Conservation (phyloP, 108 stramenopile species). For the Cyclotella cryptica region DNA sequence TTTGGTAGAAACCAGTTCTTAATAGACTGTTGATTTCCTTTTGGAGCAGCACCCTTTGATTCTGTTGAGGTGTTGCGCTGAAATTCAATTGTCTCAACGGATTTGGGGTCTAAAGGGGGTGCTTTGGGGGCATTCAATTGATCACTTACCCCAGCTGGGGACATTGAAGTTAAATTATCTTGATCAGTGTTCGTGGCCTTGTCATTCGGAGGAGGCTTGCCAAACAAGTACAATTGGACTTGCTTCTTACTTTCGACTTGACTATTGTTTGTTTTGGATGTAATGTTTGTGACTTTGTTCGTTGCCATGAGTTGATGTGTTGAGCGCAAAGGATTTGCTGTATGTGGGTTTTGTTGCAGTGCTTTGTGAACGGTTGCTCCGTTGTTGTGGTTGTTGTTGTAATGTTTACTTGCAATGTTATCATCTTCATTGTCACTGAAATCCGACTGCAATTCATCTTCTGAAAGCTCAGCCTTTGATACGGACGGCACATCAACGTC, state of each 20-base stretch:
- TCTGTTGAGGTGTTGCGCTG: constrained; percentile 16
- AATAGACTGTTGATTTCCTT: constrained; percentile 41
- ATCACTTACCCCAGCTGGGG: background rate
- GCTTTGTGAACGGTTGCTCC: no score
- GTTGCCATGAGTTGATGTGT: constrained; percentile 5
- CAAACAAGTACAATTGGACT: constrained; percentile 39
- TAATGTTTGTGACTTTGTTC: constrained; percentile 5
- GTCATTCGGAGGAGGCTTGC: constrained; percentile 35
- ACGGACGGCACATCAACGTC: constrained; percentile 9
- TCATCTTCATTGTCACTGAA: constrained; percentile 43
- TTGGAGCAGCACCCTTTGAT: constrained; percentile 14
- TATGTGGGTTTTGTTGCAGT: background rate
- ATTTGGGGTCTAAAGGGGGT: background rate
- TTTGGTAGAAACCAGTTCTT: constrained; percentile 48
- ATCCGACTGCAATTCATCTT: constrained; percentile 52
- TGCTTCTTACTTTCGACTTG: constrained; percentile 14
- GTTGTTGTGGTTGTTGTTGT: background rate
- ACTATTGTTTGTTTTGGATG: background rate
- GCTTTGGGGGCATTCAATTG: background rate
- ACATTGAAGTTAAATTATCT: background rate
- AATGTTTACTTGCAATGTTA: background rate
- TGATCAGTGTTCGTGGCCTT: background rate
- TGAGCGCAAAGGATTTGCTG: background rate
- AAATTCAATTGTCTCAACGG: background rate
- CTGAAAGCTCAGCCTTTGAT: constrained; percentile 41